Evolutionary conservation across 1,139 yeast species (phyloP), one percentile per base, ranked within the genome.

Genomic region (Taiozyma onychis): DNA sequence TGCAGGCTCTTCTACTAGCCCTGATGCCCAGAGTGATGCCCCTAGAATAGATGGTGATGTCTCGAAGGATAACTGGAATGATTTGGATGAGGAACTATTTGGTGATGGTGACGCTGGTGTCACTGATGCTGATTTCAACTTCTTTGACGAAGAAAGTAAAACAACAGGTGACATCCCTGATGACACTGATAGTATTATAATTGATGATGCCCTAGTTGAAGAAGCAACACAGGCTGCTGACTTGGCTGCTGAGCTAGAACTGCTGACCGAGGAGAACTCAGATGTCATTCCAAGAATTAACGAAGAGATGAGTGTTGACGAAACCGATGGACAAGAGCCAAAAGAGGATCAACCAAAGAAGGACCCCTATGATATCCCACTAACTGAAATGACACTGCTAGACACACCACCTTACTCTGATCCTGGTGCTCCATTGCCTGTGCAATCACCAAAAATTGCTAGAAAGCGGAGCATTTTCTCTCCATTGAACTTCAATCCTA

Each of bases 391-490:
- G 77, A 75, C 80, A 0, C 57, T 77, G 13, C 65, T 73, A 28
- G 59, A 65, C 13, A 68, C 74, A 2, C 85, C 86, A 3, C 85
- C 85, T 0, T 85, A 85, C 59, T 78, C 74, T 48, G 95, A 86
- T 62, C 95, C 95, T 0, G 95, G 95, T 43, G 93, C 95, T 0
- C 95, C 95, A 2, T 69, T 81, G 4, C 91, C 95, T 0, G 68
- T 78, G 30, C 81, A 83, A 4, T 83, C 90, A 0, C 89, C 89
- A 3, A 71, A 64, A 45, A 72, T 67, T 22, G 22, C 43, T 0
- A 24, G 41, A 8, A 61, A 67, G 41, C 73, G 68, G 53, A 85
- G 93, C 41, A 79, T 83, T 1, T 89, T 88, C 65, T 88, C 96
- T 0, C 96, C 96, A 0, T 72, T 89, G 37, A 75, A 78, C 43